Percentiles rank a stretch among this genome's conserved stretches.
These are phyloP conservation scores for Puccinellia tenuiflora DNA, from an alignment of 176 grass and related monocot species.

Conservation along the genomic window DNA sequence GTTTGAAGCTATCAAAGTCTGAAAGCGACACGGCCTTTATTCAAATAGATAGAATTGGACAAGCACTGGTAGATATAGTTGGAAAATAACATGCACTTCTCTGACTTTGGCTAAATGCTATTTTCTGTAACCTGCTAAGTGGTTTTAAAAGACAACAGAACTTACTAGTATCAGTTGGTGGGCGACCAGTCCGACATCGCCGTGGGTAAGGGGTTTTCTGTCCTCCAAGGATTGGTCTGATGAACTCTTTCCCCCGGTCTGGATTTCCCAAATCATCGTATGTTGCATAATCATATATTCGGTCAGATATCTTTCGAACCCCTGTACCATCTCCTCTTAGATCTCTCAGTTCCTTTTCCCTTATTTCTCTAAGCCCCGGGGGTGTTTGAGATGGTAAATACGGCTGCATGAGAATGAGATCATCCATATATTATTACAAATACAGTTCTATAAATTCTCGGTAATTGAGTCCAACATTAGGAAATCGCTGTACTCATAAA, in stretches of 20 bases:
- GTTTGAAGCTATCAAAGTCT: conserved; percentile 12
- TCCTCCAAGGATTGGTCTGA: conserved; percentile 68
- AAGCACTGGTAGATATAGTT: conserved; percentile 26
- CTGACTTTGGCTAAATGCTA: conserved; percentile 11
- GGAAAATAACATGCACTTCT: conserved; percentile 20
- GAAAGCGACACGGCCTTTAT: conserved; percentile 25
- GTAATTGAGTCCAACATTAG: neutral
- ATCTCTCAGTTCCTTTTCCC: conserved; percentile 73
- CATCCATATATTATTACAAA: conserved; percentile 29
- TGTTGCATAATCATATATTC: conserved; percentile 76
- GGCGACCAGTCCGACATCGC: conserved; percentile 79
- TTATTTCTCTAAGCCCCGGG: conserved; percentile 60
- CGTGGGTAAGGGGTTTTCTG: conserved; percentile 83
- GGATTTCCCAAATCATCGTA: conserved; percentile 98
- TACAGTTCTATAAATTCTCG: neutral
- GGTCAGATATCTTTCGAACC: conserved; percentile 67
- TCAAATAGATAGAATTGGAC: conserved; percentile 11
- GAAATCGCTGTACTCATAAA: neutral
- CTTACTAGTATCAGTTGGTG: conserved; percentile 87
- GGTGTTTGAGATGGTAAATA: conserved; percentile 90
- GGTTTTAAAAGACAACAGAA: conserved; percentile 24
- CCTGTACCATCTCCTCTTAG: conserved; percentile 79
- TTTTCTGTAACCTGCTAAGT: neutral
- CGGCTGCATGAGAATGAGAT: conserved; percentile 60
- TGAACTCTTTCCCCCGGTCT: conserved; percentile 59